phyloP scores from a whole-genome alignment of 2,329 filamentous ascomycete genomes.

The Talaromyces sp. region DNA sequence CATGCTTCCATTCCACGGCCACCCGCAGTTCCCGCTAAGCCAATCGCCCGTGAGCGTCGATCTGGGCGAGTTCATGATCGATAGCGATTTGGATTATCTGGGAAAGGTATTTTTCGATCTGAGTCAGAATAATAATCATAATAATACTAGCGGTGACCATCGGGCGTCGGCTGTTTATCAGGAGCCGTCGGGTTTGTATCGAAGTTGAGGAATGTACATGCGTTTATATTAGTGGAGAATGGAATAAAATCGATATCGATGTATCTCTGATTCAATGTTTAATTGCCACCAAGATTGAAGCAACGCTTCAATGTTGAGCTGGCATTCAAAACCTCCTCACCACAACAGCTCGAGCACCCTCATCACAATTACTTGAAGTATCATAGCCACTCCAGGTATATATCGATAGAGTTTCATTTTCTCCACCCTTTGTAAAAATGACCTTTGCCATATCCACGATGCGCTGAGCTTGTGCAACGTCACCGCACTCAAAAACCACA shows the following conservation, averaged over 20 bases:
- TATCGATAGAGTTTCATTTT: not conserved
- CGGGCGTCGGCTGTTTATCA: not conserved
- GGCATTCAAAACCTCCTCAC: not conserved
- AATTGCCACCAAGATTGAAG: no score
- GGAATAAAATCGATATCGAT: no score
- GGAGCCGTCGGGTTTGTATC: not conserved
- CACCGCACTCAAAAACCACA: constrained; percentile 34
- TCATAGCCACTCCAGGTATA: constrained; percentile 8
- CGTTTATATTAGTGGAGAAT: not conserved
- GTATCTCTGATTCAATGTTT: no score
- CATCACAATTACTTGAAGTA: not conserved
- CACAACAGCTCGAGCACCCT: constrained; percentile 8
- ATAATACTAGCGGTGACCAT: not conserved
- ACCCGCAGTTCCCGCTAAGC: not conserved
- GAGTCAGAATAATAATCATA: not conserved
- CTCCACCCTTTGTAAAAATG: not conserved
- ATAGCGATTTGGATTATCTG: constrained; percentile 4
- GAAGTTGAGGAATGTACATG: not conserved
- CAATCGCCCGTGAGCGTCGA: constrained; percentile 5
- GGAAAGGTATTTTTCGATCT: constrained; percentile 5
- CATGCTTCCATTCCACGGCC: not conserved
- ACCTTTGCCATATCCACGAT: constrained; percentile 16
- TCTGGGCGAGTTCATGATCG: constrained; percentile 10
- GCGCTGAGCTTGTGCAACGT: constrained; percentile 26
- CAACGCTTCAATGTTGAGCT: no score